A percentile compares a stretch with the other conserved stretches of the same genome.
These are phyloP conservation scores for Fusarium humuli DNA, from an alignment of 2,329 filamentous ascomycete genomes.

Conservation along the genomic window DNA sequence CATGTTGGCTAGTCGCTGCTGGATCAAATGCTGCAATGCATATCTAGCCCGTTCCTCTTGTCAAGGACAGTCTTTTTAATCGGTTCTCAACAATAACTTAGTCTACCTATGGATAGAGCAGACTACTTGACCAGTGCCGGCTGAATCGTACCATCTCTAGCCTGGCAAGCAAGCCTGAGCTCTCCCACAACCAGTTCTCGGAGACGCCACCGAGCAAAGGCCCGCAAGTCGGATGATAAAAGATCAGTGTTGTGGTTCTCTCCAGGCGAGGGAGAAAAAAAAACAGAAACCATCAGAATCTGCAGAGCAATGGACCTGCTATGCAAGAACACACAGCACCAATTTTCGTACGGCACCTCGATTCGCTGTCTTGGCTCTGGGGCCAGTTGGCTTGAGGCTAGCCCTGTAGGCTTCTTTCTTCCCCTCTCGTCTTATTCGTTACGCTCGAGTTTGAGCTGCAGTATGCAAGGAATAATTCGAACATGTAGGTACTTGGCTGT, in stretches of 20 bases:
- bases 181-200: constrained; percentile 23
- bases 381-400: constrained; percentile 12
- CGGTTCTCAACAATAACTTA: constrained; percentile 23
- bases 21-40: constrained; percentile 21
- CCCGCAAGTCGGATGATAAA: constrained; percentile 33
- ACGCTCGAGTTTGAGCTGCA: constrained; percentile 33
- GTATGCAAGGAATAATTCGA: constrained; percentile 43
- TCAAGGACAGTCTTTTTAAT: constrained; percentile 19
- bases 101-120: neutral
- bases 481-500: constrained; percentile 11
- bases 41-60: constrained; percentile 9
- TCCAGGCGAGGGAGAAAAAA: constrained; percentile 12
- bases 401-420: constrained; percentile 16
- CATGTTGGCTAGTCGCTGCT: constrained; percentile 16
- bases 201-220: constrained; percentile 30
- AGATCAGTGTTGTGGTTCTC: constrained; percentile 21
- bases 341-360: constrained; percentile 8
- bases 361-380: constrained; percentile 20
- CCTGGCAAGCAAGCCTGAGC: constrained; percentile 17
- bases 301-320: constrained; percentile 35
- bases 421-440: constrained; percentile 27
- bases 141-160: constrained; percentile 36
- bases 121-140: constrained; percentile 7
- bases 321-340: constrained; percentile 6
- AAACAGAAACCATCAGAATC: constrained; percentile 18